Evolutionary conservation across 2,329 filamentous ascomycete species (phyloP).

Genomic region (Xylaria sp.): DNA sequence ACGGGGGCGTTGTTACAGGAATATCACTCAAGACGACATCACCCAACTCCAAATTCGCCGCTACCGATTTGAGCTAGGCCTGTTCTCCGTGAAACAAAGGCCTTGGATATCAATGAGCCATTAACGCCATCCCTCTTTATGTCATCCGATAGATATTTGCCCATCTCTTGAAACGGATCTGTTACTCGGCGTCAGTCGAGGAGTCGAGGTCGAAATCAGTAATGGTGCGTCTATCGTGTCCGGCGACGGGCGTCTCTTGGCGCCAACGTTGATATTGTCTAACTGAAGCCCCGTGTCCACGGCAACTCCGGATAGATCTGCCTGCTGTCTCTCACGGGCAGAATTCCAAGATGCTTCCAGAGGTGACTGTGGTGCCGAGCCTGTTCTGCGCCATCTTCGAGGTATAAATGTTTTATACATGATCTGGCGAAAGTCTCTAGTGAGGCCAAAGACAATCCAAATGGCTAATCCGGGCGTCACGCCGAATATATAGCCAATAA

Average conservation of each 20-base stretch:
- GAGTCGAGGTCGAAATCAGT: background rate
- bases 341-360: constrained; percentile 1
- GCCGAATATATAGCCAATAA: constrained; percentile 35
- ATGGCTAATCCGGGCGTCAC: constrained; percentile 37
- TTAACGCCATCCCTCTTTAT: background rate
- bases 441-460: constrained; percentile 36
- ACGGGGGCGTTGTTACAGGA: too few species aligned
- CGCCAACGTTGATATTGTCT: constrained; percentile 4
- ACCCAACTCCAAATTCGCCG: background rate
- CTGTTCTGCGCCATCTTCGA: constrained; percentile 20
- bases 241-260: constrained; percentile 17
- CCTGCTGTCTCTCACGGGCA: background rate
- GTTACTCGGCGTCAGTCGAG: background rate
- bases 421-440: constrained; percentile 30
- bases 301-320: constrained; percentile 9
- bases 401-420: constrained; percentile 34
- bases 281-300: constrained; percentile 24
- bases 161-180: background rate
- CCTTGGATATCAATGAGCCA: background rate
- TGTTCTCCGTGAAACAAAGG: background rate
- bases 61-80: background rate
- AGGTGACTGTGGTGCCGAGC: background rate
- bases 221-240: constrained; percentile 14
- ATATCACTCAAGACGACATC: too few species aligned
- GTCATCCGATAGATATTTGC: background rate